Evolutionary conservation across 345 rosid genomes (phyloP), one percentile per base, ranked within the genome.

Genomic region (Erodium maritimum): DNA sequence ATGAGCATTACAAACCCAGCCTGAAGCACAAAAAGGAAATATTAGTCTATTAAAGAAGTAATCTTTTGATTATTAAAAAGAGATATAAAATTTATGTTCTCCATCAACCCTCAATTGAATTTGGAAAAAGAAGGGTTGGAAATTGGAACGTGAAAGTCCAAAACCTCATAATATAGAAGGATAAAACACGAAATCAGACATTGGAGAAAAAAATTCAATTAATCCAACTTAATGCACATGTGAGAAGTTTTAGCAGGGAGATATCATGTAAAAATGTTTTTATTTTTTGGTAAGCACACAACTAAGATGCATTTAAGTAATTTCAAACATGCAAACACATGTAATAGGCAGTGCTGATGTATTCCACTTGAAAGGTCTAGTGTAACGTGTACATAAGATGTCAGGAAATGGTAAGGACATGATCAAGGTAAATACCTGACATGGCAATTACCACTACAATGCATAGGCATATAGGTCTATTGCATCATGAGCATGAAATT

Each of bases 1-100:
- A 37, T 52, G n/a, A n/a, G 58, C 22, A n/a, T 21, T 25, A 25
- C 52, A 61, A 16, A 21, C 55, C 34, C 55, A 61, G 64, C 59
- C 86, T 78, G 77, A 58, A 54, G 54, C 45, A 5, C 46, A 37
- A 1, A 37, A 37, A 37, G 1, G 46, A 37, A 5, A 37, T 37
- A 12, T 37, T 37, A 37, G 46, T 37, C 46, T 5, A 37, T 37
- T n/a, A n/a, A n/a, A n/a, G n/a, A n/a, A n/a, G n/a, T n/a, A n/a
- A n/a, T n/a, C n/a, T n/a, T n/a, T n/a, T n/a, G n/a, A n/a, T n/a
- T n/a, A n/a, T n/a, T 11, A 11, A 37, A 12, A 37, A 37, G 10
- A 12, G 11, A 37, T 5, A 37, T 37, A 3, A 25, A 3, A 25
- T 3, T 25, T 25, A 25, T 2, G 7, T 25, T 25, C 7, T 25